A percentile compares a stretch with the other conserved stretches of the same genome.
Conservation (phyloP, 768 basidiomycete species). For the Xerocomellus intermedius region DNA sequence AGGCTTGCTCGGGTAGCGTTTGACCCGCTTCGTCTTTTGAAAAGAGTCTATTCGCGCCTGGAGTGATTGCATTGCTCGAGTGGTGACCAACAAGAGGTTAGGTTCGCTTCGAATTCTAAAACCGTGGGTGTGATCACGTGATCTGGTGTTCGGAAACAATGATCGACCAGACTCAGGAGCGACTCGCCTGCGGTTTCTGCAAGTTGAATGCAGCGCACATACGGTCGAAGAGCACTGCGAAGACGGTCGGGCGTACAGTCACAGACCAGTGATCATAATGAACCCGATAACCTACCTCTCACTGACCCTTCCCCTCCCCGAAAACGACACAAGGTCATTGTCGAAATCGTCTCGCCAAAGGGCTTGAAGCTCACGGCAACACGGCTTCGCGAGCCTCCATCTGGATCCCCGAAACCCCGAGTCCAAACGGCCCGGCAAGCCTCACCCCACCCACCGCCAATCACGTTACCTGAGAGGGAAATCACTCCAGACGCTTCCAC, state of each 20-base stretch:
- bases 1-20: constrained; percentile 45
- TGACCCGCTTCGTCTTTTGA: constrained; percentile 57
- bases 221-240: constrained; percentile 30
- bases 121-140: constrained; percentile 7
- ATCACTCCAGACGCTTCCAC: constrained; percentile 25
- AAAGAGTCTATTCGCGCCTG: constrained; percentile 69
- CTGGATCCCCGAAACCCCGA: constrained; percentile 9
- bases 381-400: not conserved
- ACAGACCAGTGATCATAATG: not conserved
- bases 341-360: constrained; percentile 27
- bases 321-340: constrained; percentile 34
- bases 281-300: not conserved
- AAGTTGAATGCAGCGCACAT: constrained; percentile 35
- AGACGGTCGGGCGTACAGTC: constrained; percentile 8
- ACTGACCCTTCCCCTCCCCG: constrained; percentile 15
- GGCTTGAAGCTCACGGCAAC: not conserved
- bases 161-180: constrained; percentile 1
- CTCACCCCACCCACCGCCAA: constrained; percentile 25
- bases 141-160: not conserved
- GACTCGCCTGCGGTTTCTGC: not conserved
- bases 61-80: constrained; percentile 45
- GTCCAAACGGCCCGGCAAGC: constrained; percentile 18
- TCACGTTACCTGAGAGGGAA: constrained; percentile 23
- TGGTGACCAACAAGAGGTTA: not conserved
- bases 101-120: too few species aligned